phyloP scores from a whole-genome alignment of 768 basidiomycete species.

The Agrocybe pediades region DNA sequence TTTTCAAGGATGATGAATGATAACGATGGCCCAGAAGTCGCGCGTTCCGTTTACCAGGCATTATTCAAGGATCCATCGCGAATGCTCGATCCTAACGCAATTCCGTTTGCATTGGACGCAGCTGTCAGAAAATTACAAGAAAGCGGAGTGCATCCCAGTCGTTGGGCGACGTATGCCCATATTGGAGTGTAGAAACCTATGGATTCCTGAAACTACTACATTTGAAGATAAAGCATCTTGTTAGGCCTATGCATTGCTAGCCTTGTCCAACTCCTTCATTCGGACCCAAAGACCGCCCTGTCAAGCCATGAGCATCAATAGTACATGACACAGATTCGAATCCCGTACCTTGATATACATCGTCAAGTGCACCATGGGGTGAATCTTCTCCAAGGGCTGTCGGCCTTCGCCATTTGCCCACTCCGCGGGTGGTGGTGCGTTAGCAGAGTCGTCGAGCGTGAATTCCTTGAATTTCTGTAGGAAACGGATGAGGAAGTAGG shows the following conservation, averaged over 20 bases:
- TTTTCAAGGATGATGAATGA: conserved; percentile 16
- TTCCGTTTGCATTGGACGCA: conserved; percentile 11
- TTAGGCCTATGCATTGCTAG: not conserved
- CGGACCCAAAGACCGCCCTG: conserved; percentile 50
- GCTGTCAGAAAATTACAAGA: conserved; percentile 12
- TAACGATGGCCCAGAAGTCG: conserved; percentile 14
- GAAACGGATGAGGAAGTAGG: conserved; percentile 57
- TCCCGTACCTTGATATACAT: conserved; percentile 40
- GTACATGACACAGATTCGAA: not conserved
- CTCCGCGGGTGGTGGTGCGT: conserved; percentile 22
- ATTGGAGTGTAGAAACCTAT: conserved; percentile 5
- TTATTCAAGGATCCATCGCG: conserved; percentile 4
- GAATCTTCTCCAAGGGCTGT: conserved; percentile 42
- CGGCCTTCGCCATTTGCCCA: conserved; percentile 24
- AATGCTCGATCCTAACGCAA: conserved; percentile 1
- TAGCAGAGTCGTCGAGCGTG: conserved; percentile 7
- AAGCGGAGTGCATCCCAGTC: conserved; percentile 9
- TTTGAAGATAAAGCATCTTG: too few species aligned
- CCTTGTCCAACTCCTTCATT: conserved; percentile 20
- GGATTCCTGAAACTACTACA: not conserved
- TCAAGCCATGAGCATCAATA: not conserved
- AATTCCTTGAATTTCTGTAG: conserved; percentile 47
- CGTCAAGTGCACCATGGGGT: conserved; percentile 41
- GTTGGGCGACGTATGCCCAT: conserved; percentile 17
- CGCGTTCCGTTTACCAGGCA: conserved; percentile 5